Evolutionary conservation across 192 early-diverging fungal genomes (phyloP), one percentile per base, ranked within the genome.

Genomic region (Pilaira anomala): DNA sequence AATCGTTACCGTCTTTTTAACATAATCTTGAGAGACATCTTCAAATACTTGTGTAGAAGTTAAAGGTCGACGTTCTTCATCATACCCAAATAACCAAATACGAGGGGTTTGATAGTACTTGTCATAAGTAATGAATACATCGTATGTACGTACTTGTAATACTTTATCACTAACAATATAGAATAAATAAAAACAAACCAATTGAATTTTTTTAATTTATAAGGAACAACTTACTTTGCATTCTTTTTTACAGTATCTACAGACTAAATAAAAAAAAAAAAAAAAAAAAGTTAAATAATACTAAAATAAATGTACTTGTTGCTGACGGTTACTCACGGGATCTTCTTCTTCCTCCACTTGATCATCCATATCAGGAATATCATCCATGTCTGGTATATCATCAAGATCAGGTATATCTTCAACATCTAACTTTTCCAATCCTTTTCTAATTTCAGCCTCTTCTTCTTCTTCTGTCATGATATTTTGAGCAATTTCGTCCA

Each of bases 101-200:
- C 95, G 88, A 16, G 97, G 97, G 6, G 97, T 99, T 77, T 97
- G 95, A 74, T 97, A 98, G 74, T 97, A 97, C 75, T 99, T 99
- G 85, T 99, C 97, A 76, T 99, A 99, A n/a, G 95, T 96, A 63
- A 99, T 99, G 71, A 92, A 93, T 29, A 99, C 85, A 78, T 99
- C 97, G 67, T 99, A 99, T 13, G 97, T 99, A 65, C 97, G 84
- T 12, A 91, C 91, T 54, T 83, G 87, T 63, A 93, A 76, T 68
- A 93, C 91, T 72, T 93, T 93, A 80, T 90, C 87, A 66, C 86
- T 85, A 60, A n/a, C n/a, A n/a, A n/a, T n/a, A n/a, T n/a, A n/a
- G n/a, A n/a, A n/a, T n/a, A 51, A 28, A 30, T 19, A 40, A 9
- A 39, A 48, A 1, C 7, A 11, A 49, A 13, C n/a, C n/a, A 53